Evolutionary conservation across 768 basidiomycete species (phyloP).

Genomic region (Rhodosporidiobolus odoratus): DNA sequence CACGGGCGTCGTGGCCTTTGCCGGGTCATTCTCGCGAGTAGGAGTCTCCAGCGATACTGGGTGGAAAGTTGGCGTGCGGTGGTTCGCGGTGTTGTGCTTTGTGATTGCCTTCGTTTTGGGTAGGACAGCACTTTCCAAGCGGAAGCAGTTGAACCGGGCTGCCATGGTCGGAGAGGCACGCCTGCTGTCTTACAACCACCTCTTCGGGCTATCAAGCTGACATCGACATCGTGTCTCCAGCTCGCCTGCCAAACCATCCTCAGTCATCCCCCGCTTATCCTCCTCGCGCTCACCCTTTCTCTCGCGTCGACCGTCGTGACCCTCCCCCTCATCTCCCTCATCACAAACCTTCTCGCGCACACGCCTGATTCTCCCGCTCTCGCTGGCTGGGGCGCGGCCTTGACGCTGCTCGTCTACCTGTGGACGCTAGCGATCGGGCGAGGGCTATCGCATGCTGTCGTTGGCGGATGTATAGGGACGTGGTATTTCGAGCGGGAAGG

Average conservation of each 20-base stretch:
- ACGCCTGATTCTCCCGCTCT: constrained; percentile 48
- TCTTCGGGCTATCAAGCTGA: too few relatives aligned
- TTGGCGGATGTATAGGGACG: constrained; percentile 76
- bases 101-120: constrained; percentile 64
- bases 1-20: constrained; percentile 24
- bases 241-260: constrained; percentile 67
- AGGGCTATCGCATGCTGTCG: constrained; percentile 67
- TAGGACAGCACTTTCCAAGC: constrained; percentile 53
- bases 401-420: constrained; percentile 57
- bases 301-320: constrained; percentile 62
- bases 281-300: constrained; percentile 68
- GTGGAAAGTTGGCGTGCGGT: constrained; percentile 56
- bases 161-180: constrained; percentile 48
- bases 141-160: constrained; percentile 58
- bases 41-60: constrained; percentile 17
- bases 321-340: constrained; percentile 73
- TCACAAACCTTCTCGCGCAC: constrained; percentile 70
- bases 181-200: background rate
- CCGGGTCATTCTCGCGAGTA: background rate
- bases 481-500: constrained; percentile 79
- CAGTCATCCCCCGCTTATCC: constrained; percentile 66
- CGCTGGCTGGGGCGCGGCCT: constrained; percentile 59
- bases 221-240: background rate
- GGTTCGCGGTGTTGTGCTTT: constrained; percentile 73
- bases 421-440: constrained; percentile 75